Percentiles rank a stretch among this genome's conserved stretches.
Evolutionary conservation across 2,329 filamentous ascomycete genomes (phyloP).

Genomic region (Neocucurbitaria cava): DNA sequence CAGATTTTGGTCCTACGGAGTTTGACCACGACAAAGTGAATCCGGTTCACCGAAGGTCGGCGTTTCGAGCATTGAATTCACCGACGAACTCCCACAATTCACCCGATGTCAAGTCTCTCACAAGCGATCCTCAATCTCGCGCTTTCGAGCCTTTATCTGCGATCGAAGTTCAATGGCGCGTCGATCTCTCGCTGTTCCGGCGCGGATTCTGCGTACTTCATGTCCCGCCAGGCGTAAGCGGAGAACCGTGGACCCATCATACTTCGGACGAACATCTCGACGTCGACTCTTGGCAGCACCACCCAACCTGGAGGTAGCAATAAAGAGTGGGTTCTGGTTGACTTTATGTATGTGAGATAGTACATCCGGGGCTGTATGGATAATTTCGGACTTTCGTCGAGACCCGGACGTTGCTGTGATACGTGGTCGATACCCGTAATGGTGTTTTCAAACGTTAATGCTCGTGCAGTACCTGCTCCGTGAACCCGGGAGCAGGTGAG

Average conservation of each 20-base stretch:
- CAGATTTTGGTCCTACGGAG: neutral
- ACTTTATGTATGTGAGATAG: neutral
- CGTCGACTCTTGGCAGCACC: neutral
- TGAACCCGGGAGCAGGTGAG: neutral
- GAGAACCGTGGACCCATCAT: neutral
- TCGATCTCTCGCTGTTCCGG: neutral
- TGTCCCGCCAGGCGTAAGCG: neutral
- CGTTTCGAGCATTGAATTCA: neutral
- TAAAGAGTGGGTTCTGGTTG: neutral
- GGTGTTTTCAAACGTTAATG: neutral
- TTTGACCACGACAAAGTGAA: neutral
- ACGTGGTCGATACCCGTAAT: neutral
- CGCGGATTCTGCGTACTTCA: neutral
- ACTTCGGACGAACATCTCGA: neutral
- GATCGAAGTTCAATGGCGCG: neutral
- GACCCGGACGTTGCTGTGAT: neutral
- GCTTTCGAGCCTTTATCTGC: neutral
- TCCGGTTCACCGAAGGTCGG: neutral
- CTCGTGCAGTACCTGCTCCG: neutral
- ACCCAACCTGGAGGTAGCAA: neutral
- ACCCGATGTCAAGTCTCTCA: neutral
- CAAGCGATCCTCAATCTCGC: neutral
- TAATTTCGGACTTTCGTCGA: neutral
- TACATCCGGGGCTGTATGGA: neutral
- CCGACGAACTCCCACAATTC: neutral